Conservation (phyloP, 169 alveolate genomes). For the Plasmodium gaboni region DNA sequence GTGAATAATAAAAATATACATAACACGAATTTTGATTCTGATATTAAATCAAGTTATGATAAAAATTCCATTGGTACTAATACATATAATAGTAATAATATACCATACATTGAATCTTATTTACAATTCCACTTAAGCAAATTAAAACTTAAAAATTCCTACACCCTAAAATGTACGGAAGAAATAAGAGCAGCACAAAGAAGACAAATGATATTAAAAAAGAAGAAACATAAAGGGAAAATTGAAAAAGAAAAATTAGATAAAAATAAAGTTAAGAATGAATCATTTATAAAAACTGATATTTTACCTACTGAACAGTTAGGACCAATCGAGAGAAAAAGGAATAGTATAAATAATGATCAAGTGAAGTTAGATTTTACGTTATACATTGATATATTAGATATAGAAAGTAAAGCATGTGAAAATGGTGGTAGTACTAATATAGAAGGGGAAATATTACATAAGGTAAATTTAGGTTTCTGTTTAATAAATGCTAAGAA, state of each 20-base stretch:
- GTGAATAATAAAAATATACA: too few species aligned
- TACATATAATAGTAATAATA: slow-evolving; percentile 6
- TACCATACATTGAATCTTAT: slow-evolving; percentile 74
- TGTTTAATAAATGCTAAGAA: slow-evolving; percentile 54
- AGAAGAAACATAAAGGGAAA: slow-evolving; percentile 4
- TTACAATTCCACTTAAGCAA: slow-evolving; percentile 55
- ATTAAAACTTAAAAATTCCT: slow-evolving; percentile 57
- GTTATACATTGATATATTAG: slow-evolving; percentile 52
- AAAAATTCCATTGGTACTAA: background rate
- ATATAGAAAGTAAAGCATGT: slow-evolving; percentile 70
- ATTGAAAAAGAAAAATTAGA: background rate
- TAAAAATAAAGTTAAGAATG: background rate
- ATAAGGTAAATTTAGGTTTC: slow-evolving; percentile 48
- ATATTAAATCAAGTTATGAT: background rate
- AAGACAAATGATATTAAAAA: slow-evolving; percentile 1
- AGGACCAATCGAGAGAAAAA: background rate
- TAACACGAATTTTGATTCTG: too few species aligned
- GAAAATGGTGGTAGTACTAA: slow-evolving; percentile 77
- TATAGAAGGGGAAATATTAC: slow-evolving; percentile 64
- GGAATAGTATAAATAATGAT: background rate
- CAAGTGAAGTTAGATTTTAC: slow-evolving; percentile 51
- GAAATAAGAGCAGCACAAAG: slow-evolving; percentile 22
- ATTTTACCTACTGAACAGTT: background rate
- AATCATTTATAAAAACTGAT: background rate
- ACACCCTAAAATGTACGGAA: slow-evolving; percentile 35